phyloP scores from a whole-genome alignment of 75 land plant genomes.

The Pinus tabuliformis region DNA sequence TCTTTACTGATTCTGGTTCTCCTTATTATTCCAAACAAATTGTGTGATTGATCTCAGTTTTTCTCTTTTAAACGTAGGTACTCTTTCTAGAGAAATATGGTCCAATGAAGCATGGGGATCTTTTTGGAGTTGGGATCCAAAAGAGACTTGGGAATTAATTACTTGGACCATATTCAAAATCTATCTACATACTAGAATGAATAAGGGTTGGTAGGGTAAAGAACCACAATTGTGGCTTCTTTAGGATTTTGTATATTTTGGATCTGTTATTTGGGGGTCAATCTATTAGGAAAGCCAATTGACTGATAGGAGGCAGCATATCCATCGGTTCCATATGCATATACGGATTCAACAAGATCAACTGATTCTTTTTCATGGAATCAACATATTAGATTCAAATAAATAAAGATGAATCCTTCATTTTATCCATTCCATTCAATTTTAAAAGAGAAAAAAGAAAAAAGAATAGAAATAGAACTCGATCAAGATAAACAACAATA shows the following conservation, averaged over 20 bases:
- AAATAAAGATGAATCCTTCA: too few species aligned
- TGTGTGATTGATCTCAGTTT: not conserved
- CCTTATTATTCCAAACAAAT: too few species aligned
- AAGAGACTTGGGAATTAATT: not conserved
- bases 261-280: not conserved
- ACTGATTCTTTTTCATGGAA: too few species aligned
- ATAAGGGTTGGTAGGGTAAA: not conserved
- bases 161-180: not conserved
- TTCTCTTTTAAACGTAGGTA: not conserved
- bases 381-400: too few species aligned
- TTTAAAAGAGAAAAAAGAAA: too few species aligned
- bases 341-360: too few species aligned
- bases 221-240: not conserved
- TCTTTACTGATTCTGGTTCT: too few species aligned
- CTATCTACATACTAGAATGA: not conserved
- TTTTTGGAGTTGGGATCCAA: conserved; percentile 7
- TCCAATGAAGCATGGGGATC: conserved; percentile 9
- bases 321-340: too few species aligned
- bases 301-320: too few species aligned
- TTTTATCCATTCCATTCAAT: too few species aligned
- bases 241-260: not conserved
- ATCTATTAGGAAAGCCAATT: not conserved
- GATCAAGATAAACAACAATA: too few species aligned
- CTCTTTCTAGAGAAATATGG: conserved; percentile 2
- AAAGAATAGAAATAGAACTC: too few species aligned